Evolutionary conservation across 2,329 filamentous ascomycete genomes (phyloP).

Genomic region (Parafenestella ontariensis): DNA sequence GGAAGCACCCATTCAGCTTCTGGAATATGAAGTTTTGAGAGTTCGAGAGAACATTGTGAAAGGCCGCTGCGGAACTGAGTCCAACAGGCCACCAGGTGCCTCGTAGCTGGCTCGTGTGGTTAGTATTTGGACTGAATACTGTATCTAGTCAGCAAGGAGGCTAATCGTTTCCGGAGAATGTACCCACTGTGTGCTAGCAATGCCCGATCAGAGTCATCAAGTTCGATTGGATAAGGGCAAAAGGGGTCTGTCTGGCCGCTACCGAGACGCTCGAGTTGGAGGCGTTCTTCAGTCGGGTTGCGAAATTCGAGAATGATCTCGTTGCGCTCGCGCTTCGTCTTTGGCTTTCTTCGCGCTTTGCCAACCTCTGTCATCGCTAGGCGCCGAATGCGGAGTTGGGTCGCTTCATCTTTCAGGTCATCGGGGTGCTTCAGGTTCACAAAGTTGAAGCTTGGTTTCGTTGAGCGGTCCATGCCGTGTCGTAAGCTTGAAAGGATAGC

Average conservation of each 20-base stretch:
- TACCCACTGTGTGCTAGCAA: slow-evolving; percentile 36
- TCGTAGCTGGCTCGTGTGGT: slow-evolving; percentile 30
- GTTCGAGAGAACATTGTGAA: slow-evolving; percentile 36
- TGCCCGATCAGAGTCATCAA: slow-evolving; percentile 29
- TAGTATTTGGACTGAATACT: slow-evolving; percentile 33
- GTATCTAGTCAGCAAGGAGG: slow-evolving; percentile 15
- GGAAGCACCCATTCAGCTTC: slow-evolving; percentile 24
- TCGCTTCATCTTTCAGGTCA: slow-evolving; percentile 41
- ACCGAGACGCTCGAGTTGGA: slow-evolving; percentile 27
- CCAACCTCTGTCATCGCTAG: slow-evolving; percentile 45
- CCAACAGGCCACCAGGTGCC: slow-evolving; percentile 39
- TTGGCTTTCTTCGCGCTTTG: slow-evolving; percentile 35
- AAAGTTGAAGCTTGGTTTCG: slow-evolving; percentile 37
- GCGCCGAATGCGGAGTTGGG: slow-evolving; percentile 39
- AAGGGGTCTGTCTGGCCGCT: slow-evolving; percentile 35
- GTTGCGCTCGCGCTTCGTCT: slow-evolving; percentile 32
- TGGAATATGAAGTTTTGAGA: slow-evolving; percentile 36
- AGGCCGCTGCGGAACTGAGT: slow-evolving; percentile 27
- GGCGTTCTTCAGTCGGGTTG: slow-evolving; percentile 9
- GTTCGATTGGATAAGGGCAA: slow-evolving; percentile 30
- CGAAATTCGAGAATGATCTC: slow-evolving; percentile 38
- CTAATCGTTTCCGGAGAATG: background rate
- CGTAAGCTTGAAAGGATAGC: background rate
- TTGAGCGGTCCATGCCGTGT: slow-evolving; percentile 31
- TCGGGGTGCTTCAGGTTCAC: slow-evolving; percentile 42